Conservation (phyloP, 2,329 filamentous ascomycete species). For the Microcyclospora pomicola region DNA sequence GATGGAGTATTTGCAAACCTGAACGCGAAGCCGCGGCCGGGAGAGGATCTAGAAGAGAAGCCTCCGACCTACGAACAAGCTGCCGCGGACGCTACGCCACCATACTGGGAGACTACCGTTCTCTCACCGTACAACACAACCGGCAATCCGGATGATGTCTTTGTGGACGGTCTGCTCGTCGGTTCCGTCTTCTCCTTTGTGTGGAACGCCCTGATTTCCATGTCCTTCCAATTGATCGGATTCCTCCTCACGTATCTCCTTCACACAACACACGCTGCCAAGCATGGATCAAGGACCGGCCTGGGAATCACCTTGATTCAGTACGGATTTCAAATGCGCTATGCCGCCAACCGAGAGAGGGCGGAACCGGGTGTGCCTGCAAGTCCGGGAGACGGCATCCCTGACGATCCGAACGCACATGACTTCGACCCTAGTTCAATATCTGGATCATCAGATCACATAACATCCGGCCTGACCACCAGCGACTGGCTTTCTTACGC, state of each 20-base stretch:
- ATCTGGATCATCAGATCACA: slow-evolving; percentile 25
- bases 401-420: slow-evolving; percentile 79
- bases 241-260: slow-evolving; percentile 96
- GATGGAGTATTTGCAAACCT: slow-evolving; percentile 96
- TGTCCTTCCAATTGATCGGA: slow-evolving; percentile 92
- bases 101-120: slow-evolving; percentile 98
- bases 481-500: slow-evolving; percentile 84
- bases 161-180: slow-evolving; percentile 88
- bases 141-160: slow-evolving; percentile 83
- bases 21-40: slow-evolving; percentile 73
- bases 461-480: slow-evolving; percentile 45
- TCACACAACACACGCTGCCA: slow-evolving; percentile 94
- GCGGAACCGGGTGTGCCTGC: slow-evolving; percentile 9
- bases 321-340: slow-evolving; percentile 90
- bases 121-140: slow-evolving; percentile 81
- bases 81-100: slow-evolving; percentile 85
- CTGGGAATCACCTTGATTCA: slow-evolving; percentile 91
- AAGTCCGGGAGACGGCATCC: slow-evolving; percentile 34
- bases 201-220: slow-evolving; percentile 92
- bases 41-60: slow-evolving; percentile 72
- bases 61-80: slow-evolving; percentile 99
- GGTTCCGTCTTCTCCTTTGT: slow-evolving; percentile 76
- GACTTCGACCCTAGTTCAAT: slow-evolving; percentile 68
- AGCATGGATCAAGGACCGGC: slow-evolving; percentile 89
- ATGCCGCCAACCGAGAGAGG: slow-evolving; percentile 25